Conservation (phyloP, 495 filamentous ascomycete genomes). For the Neurospora sp. region DNA sequence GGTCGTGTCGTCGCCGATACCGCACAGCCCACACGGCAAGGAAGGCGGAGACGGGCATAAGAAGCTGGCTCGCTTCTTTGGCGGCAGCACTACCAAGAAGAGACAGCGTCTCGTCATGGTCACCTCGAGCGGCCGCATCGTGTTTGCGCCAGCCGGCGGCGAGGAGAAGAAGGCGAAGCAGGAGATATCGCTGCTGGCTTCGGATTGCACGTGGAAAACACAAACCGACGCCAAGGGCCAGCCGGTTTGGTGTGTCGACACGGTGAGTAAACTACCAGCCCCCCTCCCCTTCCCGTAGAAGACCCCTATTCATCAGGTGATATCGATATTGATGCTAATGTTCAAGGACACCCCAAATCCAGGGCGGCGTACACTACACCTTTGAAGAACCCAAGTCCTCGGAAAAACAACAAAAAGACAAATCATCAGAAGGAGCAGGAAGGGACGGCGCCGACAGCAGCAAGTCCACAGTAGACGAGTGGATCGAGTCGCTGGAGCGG, state of each 20-base stretch:
- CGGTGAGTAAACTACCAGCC: constrained; percentile 48
- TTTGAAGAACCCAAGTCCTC: constrained; percentile 58
- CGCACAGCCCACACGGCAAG: constrained; percentile 54
- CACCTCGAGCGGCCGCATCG: constrained; percentile 78
- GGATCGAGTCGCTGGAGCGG: constrained; percentile 74
- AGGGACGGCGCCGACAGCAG: constrained; percentile 13
- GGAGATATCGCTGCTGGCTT: constrained; percentile 68
- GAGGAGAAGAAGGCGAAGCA: constrained; percentile 93
- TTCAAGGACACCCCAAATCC: not conserved
- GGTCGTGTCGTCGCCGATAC: constrained; percentile 68
- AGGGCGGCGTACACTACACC: constrained; percentile 84
- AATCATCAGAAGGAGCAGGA: not conserved
- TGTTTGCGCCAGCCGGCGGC: constrained; percentile 84
- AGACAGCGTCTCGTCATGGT: constrained; percentile 90
- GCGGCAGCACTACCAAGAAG: constrained; percentile 82
- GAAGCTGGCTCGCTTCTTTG: constrained; percentile 88
- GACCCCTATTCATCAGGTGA: not conserved
- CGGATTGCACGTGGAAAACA: constrained; percentile 66
- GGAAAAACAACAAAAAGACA: not conserved
- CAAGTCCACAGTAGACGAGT: constrained; percentile 61
- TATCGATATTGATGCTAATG: constrained; percentile 6
- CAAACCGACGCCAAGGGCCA: constrained; percentile 75
- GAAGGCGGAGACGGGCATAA: constrained; percentile 48
- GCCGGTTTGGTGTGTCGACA: constrained; percentile 85
- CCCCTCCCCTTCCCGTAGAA: too few species aligned